Evolutionary conservation across 164 flowering plant genomes (phyloP).

Genomic region (Nymphaea colorata): DNA sequence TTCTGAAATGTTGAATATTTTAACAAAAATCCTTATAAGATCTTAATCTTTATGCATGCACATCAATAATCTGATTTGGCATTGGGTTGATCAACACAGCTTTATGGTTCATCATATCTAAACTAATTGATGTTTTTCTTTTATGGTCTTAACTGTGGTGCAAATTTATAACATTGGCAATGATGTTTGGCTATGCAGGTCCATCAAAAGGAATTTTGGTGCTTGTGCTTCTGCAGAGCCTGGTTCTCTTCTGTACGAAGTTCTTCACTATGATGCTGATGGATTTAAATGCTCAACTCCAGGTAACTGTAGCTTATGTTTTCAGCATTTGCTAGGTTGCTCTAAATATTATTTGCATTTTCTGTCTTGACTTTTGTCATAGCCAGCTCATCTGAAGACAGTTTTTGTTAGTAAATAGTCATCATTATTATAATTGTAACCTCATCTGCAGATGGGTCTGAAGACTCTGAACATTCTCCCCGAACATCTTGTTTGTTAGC

Average conservation of each 20-base stretch:
- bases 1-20: no score
- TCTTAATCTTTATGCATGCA: no score
- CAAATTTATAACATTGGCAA: background rate
- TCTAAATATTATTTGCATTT: no score
- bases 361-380: background rate
- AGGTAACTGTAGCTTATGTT: constrained; percentile 42
- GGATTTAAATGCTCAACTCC: constrained; percentile 54
- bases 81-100: background rate
- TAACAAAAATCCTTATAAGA: background rate
- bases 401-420: no score
- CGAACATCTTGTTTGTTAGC: no score
- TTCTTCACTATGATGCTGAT: constrained; percentile 43
- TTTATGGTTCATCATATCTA: background rate
- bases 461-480: no score
- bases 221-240: constrained; percentile 16
- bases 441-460: no score
- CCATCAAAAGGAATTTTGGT: background rate
- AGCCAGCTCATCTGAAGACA: no score
- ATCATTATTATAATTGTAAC: no score
- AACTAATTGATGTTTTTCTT: no score
- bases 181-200: background rate
- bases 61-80: background rate
- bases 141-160: background rate
- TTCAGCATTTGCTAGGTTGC: background rate
- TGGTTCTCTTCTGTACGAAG: constrained; percentile 42